Conservation (phyloP, 345 rosid species). For the Cardamine chenopodiifolia region DNA sequence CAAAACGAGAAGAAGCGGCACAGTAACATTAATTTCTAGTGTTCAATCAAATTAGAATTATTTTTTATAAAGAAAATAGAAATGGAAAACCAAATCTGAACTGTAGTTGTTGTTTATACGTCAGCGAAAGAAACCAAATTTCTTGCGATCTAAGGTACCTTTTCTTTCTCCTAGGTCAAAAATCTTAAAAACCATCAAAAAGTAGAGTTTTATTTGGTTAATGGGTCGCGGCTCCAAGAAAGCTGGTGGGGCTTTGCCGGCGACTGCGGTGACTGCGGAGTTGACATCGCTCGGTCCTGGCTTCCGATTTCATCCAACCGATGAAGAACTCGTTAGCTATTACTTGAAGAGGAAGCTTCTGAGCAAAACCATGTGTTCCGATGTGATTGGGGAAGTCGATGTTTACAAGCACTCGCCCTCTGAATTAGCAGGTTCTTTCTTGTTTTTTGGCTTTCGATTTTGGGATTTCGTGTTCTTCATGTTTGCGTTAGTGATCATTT, state of each 20-base stretch:
- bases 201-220: not conserved
- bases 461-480: too few species aligned
- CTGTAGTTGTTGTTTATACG: not conserved
- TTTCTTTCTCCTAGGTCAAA: not conserved
- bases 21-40: too few species aligned
- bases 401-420: conserved; percentile 76
- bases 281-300: conserved; percentile 73
- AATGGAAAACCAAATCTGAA: too few species aligned
- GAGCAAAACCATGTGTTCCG: conserved; percentile 55
- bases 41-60: too few species aligned
- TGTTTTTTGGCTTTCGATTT: not conserved
- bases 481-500: not conserved
- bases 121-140: not conserved
- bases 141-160: conserved; percentile 64
- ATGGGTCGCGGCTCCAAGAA: conserved; percentile 38
- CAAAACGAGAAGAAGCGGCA: too few species aligned
- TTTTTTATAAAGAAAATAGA: too few species aligned
- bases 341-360: conserved; percentile 75
- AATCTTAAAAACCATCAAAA: not conserved
- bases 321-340: conserved; percentile 72
- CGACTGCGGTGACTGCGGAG: conserved; percentile 4
- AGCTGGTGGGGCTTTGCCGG: not conserved
- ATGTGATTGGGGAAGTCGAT: conserved; percentile 67
- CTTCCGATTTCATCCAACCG: conserved; percentile 82
- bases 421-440: conserved; percentile 58